Base-by-base conservation (phyloP, 2,329 filamentous ascomycete genomes). In the Diplodia seriata region DNA sequence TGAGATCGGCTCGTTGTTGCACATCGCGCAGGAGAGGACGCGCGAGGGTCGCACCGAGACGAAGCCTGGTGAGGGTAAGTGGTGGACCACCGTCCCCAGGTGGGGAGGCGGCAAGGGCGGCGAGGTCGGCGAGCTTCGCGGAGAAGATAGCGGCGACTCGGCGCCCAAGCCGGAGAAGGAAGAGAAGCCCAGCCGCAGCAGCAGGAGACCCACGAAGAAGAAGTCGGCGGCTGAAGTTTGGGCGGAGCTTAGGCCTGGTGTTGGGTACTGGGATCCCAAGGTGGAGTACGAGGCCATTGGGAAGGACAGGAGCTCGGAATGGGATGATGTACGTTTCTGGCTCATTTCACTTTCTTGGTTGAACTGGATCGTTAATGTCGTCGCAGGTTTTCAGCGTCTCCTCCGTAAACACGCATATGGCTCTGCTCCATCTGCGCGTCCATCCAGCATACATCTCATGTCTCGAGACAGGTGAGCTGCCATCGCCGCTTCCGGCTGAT, bases 331-430 rank as follows among this genome's bases (percentile, higher is more conserved):
- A 80, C 72, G 84, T 70, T 23, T 15, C 29, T 57, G 12, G 23
- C 29, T 38, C 31, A 43, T 4, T 61, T 38, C 29, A 11, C 33
- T 15, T 5, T 50, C 18, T 0, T 33, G 11, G 18, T 2, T 23
- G 33, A 14, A n/a, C 53, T 4, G 2, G 29, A 11, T 40, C 11
- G 40, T 47, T 33, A 40, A 64, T 9, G 7, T n/a, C 9, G 6
- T 18, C 23, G 33, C 72, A 89, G 85, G 82, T 89, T 63, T 89
- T 86, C 76, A 83, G 89, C 81, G 73, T 89, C 57, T 89, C 87
- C 14, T 85, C 85, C 29, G 79, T 89, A 70, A 89, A 89, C 74
- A 87, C 88, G 76, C 87, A 90, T 71, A 80, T 89, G 69, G 83
- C 85, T 67, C 83, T 90, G 57, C 74, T 89, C 64, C 86, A 85